Evolutionary conservation across 2,329 filamentous ascomycete genomes (phyloP), one percentile per base, ranked within the genome.

Genomic region (Gnomoniopsis sp.): DNA sequence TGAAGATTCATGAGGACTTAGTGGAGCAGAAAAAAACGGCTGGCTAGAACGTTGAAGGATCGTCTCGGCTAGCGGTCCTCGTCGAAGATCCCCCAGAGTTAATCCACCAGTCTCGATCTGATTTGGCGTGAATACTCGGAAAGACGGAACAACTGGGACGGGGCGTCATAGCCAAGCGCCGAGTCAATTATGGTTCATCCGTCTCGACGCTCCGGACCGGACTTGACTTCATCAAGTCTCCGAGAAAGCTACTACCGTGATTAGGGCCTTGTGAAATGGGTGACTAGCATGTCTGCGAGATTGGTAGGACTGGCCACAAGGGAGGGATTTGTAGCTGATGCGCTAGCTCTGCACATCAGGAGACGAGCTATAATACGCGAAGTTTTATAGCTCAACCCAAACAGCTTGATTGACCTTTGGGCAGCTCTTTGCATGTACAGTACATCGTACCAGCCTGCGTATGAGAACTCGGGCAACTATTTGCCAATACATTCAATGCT

Each of bases 21-120:
- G 41, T 12, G 22, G 36, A 11, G 21, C 22, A 15, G 12, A 38
- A 22, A 34, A 41, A 41, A 46, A 26, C 2, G 6, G n/a, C 43
- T 2, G 14, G 43, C 15, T 22, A 19, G 10, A 19, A 19, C 17
- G 34, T 34, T 26, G 52, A 48, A 41, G 55, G 56, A 50, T 61
- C 52, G 55, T 55, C 53, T 61, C 59, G 59, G 59, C 53, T 61
- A 59, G 36, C 56, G 53, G 47, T 61, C 26, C 48, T 58, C 49
- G 55, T 36, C 48, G 55, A 53, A 61, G 56, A 61, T 61, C 56
- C 59, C 59, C 59, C 56, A 61, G 59, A 59, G 46, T 47, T 56
- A 59, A 53, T 51, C 56, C 59, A 61, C 59, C 56, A 56, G 56
- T 59, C 48, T 55, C 43, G 44, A 41, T 58, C 34, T 55, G 44